These are phyloP conservation scores for Sindora glabra DNA, from an alignment of 306 rosid genomes.

Conservation along the genomic window DNA sequence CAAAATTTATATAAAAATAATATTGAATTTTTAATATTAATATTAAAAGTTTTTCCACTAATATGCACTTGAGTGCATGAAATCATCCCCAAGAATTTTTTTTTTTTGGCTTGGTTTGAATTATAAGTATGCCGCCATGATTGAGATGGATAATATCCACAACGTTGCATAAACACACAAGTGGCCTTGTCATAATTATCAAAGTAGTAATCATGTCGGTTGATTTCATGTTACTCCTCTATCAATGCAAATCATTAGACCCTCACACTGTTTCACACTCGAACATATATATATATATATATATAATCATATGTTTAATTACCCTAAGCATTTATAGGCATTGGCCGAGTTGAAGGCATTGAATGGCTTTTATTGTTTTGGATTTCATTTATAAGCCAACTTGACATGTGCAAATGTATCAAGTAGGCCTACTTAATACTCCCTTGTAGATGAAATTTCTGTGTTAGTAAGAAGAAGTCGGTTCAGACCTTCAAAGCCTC, in stretches of 20 bases:
- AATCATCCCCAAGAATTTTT: not conserved
- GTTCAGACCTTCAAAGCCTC: constrained; percentile 3
- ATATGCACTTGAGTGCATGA: not conserved
- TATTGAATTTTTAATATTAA: too few species aligned
- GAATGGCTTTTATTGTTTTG: too few species aligned
- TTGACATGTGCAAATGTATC: constrained; percentile 27
- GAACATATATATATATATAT: too few species aligned
- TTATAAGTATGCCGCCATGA: constrained; percentile 18
- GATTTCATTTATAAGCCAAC: constrained; percentile 17
- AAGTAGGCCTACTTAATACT: not conserved
- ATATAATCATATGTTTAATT: too few species aligned
- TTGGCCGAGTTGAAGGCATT: not conserved
- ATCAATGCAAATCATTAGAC: constrained; percentile 43
- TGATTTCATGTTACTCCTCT: constrained; percentile 29
- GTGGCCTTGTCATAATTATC: constrained; percentile 25
- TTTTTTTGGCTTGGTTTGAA: constrained; percentile 19
- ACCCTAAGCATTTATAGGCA: not conserved
- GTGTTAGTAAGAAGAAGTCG: not conserved
- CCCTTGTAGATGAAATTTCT: constrained; percentile 1
- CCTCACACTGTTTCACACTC: constrained; percentile 6
- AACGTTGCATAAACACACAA: not conserved
- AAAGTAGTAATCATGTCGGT: constrained; percentile 24
- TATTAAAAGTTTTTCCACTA: too few species aligned
- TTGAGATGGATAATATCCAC: not conserved
- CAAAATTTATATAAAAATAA: too few species aligned